Evolutionary conservation across 495 filamentous ascomycete genomes (phyloP), one percentile per base, ranked within the genome.

Genomic region (Podospora bellae-mahoneyi): DNA sequence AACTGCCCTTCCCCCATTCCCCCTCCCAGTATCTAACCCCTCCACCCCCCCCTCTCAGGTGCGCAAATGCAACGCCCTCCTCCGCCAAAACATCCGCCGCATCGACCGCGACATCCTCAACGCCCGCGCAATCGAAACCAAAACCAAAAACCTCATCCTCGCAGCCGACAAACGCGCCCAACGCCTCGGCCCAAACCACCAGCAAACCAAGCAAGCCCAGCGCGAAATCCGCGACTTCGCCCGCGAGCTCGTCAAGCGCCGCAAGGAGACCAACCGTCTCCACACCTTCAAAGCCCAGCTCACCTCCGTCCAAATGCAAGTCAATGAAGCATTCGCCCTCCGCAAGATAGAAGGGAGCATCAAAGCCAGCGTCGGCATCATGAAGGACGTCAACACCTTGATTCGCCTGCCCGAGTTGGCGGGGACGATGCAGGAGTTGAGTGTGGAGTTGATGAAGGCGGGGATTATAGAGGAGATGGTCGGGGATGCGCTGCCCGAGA

Each of bases 391-490:
- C 60, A 99, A 99, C 77, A 85, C 84, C 3, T 82, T 98, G 6
- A 86, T 97, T 28, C 83, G 90, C 28, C 79, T 99, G 68, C 95
- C 95, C 18, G 90, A 97, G 81, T 81, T 99, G 44, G 92, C 89
- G 23, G 88, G 86, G 58, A 97, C 94, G 13, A 98, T 98, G 95
- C 83, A 86, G 60, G 93, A 97, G 78, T 82, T 99, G 28, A 91
- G 89, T 66, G 83, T 89, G 62, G 95, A 99, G 82, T 78, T 98
- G 73, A 89, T 97, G 68, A 94, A 90, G 78, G 94, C 95, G 2
- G 95, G 96, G 3, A 94, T 99, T 69, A 97, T 99, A 67, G 95
- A 99, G 80, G 95, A 99, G 82, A 97, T 97, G 90, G 89, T 96
- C 15, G 90, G 87, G 56, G 95, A 98, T 76, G 87, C 84, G 55